Evolutionary conservation across 2,329 filamentous ascomycete species (phyloP), one percentile per base, ranked within the genome.

Genomic region (Botryotinia narcissicola): DNA sequence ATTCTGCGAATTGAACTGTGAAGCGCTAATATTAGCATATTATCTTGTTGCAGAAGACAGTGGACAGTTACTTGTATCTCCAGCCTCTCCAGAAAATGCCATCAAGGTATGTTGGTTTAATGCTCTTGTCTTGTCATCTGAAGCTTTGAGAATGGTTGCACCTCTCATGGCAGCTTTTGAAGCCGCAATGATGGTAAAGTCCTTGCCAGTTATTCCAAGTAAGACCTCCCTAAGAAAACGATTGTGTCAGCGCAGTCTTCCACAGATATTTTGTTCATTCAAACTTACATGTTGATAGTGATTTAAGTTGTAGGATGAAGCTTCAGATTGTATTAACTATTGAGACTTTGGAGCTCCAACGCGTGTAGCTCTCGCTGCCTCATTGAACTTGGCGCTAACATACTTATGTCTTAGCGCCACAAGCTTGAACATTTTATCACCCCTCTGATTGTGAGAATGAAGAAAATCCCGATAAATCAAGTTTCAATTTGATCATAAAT

Each of bases 131-230:
- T 99, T 99, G 89, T 99, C 95, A 84, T 99, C 97, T 78, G 90
- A 89, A 74, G 93, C 90, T 85, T 99, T 99, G 82, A 99, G 91
- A 83, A 99, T 92, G 74, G 95, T 98, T 77, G 94, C 93, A 81
- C 96, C 96, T 86, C 96, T 91, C 95, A 98, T 98, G 80, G 95
- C 93, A 82, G 96, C 96, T 87, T 99, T 98, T 76, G 95, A 98
- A 80, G 96, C 93, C 81, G 94, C 96, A 83, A 99, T 91, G 88
- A 99, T 91, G 86, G 95, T 97, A 84, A 98, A 99, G 89, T 99
- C 97, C 88, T 97, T 97, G 87, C 96, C 97, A 75, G 95, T 98
- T 84, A 99, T 97, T 81, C 96, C 96, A 80, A 99, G 89, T 82
- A 99, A 89, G 83, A 98, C 93, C 90, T 99, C 96, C 96, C 95